Evolutionary conservation across 2,329 filamentous ascomycete genomes (phyloP), one percentile per base, ranked within the genome.

Genomic region (Ceratocystis albifundus): DNA sequence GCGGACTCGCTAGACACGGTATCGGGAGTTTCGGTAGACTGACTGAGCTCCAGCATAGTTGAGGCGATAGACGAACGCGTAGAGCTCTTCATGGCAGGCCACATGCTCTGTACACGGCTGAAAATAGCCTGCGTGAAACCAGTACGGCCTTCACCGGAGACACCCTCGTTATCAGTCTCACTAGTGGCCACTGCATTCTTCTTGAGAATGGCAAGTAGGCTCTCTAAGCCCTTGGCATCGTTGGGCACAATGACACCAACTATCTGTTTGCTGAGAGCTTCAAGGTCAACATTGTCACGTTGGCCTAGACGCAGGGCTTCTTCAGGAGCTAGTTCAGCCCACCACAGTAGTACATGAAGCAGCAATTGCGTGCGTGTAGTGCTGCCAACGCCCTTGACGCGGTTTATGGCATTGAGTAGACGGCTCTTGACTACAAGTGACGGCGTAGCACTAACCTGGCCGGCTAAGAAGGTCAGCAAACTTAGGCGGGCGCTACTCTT

Each of bases 331-430:
- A 89, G 73, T 7, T 77, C 74, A 30, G 84, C 79, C 90, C 90
- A 96, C 72, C 81, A 80, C 66, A 83, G 80, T 41, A 96, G 78
- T 2, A 88, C 75, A 0, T 91, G 89, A n/a, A 93, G 77, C n/a
- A 97, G 77, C 25, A 88, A 79, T 70, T 88, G 85, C 1, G 85
- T 89, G 66, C 90, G 86, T 10, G 87, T 85, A 30, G 81, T 84
- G 5, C 78, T 77, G n/a, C 84, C 85, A 2, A 90, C 85, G 63
- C 85, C 82, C 72, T 90, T 90, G 63, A 92, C 79, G 65, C 84
- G 82, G 71, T 88, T 89, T 41, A 96, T 78, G 3, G 88, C 78
- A 45, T 80, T 80, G n/a, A 97, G 78, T 7, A 97, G 77, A 48
- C 83, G 81, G 25, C 87, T 75, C 73, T 95, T 94, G 63, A 90